These are phyloP conservation scores for Rhododendron griersonianum DNA, from an alignment of 148 eudicot species.

Conservation along the genomic window DNA sequence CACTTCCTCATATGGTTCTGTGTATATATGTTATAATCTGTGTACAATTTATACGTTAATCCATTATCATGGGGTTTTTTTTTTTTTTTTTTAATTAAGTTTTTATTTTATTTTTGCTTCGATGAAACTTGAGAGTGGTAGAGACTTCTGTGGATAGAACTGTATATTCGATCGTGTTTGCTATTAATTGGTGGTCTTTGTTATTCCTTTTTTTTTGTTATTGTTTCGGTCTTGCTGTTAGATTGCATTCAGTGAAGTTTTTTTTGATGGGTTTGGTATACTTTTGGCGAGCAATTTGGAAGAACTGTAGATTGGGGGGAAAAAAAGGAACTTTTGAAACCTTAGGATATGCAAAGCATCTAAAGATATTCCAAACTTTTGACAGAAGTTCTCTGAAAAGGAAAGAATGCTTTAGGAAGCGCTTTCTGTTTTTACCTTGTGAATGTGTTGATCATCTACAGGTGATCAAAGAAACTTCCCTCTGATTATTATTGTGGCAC, in stretches of 20 bases:
- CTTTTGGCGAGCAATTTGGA: constrained; percentile 11
- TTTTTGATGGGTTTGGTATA: constrained; percentile 15
- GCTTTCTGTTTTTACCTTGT: not conserved
- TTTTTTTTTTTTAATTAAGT: not conserved
- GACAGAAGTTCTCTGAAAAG: not conserved
- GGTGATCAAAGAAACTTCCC: not conserved
- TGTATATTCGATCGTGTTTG: not conserved
- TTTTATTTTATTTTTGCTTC: not conserved
- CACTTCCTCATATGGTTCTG: not conserved
- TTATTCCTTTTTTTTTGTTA: not conserved
- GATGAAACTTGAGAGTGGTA: not conserved
- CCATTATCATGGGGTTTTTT: not conserved
- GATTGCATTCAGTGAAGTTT: constrained; percentile 4
- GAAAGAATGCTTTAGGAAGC: not conserved
- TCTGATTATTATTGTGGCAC: not conserved
- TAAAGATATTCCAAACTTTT: constrained; percentile 10
- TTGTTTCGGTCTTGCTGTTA: not conserved
- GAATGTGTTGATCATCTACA: not conserved
- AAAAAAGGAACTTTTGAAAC: not conserved
- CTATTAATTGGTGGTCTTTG: not conserved
- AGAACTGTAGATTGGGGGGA: not conserved
- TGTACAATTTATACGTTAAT: not conserved
- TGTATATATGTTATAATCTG: not conserved
- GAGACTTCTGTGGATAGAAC: not conserved
- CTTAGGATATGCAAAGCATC: not conserved